Conservation (phyloP, 768 basidiomycete species). For the Pleurotus cornucopiae region DNA sequence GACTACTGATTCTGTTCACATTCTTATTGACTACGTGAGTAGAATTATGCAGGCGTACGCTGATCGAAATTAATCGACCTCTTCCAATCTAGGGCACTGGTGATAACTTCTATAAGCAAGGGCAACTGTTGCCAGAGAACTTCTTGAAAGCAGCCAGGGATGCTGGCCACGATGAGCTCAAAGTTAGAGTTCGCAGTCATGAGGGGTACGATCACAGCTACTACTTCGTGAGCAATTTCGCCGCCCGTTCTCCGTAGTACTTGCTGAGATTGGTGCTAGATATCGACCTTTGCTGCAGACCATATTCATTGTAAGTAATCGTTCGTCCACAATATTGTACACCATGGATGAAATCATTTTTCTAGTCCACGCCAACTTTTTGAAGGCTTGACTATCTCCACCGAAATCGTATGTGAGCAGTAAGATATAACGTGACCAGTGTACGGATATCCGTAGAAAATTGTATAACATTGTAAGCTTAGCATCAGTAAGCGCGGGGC, state of each 20-base stretch:
- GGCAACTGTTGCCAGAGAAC: conserved; percentile 87
- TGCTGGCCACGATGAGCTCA: conserved; percentile 65
- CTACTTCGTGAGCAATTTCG: conserved; percentile 58
- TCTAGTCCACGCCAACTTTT: conserved; percentile 81
- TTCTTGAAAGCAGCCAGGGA: conserved; percentile 77
- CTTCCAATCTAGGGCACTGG: conserved; percentile 53
- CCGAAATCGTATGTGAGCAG: background rate
- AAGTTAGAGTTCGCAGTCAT: conserved; percentile 76
- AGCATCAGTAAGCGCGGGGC: background rate
- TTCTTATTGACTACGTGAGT: conserved; percentile 84
- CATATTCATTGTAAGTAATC: conserved; percentile 77
- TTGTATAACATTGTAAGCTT: background rate
- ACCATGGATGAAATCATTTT: conserved; percentile 11
- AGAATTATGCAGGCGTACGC: background rate
- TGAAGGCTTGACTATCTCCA: conserved; percentile 55
- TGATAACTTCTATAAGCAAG: conserved; percentile 81
- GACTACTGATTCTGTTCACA: conserved; percentile 59
- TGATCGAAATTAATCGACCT: background rate
- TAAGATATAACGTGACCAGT: background rate
- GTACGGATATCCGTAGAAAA: background rate
- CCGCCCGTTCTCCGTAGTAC: background rate
- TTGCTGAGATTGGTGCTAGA: conserved; percentile 36
- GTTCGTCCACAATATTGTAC: conserved; percentile 11
- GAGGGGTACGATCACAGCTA: conserved; percentile 88
- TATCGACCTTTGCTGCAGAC: conserved; percentile 86